Evolutionary conservation across 2,329 filamentous ascomycete genomes (phyloP).

Genomic region (Lojkania enalia): DNA sequence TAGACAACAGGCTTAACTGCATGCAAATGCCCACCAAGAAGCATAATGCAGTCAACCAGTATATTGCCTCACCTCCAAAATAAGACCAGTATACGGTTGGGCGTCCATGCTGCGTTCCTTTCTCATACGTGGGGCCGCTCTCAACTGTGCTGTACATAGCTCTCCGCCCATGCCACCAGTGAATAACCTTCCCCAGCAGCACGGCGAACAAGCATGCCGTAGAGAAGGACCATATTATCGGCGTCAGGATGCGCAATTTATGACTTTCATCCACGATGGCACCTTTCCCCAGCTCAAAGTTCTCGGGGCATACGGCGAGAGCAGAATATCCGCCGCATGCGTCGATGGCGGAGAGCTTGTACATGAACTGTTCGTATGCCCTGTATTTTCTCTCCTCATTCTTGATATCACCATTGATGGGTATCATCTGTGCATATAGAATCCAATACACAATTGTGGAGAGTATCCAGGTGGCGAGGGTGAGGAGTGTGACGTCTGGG

Average conservation of each 20-base stretch:
- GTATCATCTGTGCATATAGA: conserved; percentile 20
- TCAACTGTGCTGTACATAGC: not conserved
- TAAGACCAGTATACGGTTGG: not conserved
- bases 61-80: not conserved
- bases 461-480: conserved; percentile 17
- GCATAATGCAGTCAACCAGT: conserved; percentile 10
- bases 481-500: conserved; percentile 17
- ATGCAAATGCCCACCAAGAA: conserved; percentile 24
- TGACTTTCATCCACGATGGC: conserved; percentile 9
- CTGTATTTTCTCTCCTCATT: not conserved
- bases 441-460: conserved; percentile 25
- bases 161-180: not conserved
- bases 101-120: not conserved
- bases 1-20: conserved; percentile 24
- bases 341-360: conserved; percentile 22
- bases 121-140: not conserved
- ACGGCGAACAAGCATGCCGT: conserved; percentile 15
- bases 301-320: conserved; percentile 23
- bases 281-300: conserved; percentile 7
- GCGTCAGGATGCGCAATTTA: conserved; percentile 19
- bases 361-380: conserved; percentile 27
- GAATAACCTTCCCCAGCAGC: conserved; percentile 2
- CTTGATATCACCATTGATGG: conserved; percentile 13
- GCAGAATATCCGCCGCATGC: conserved; percentile 25
- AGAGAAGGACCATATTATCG: conserved; percentile 25